A percentile compares a stretch with the other conserved stretches of the same genome.
phyloP scores from a whole-genome alignment of 768 basidiomycete species.

The Kwoniella mangroviensis region DNA sequence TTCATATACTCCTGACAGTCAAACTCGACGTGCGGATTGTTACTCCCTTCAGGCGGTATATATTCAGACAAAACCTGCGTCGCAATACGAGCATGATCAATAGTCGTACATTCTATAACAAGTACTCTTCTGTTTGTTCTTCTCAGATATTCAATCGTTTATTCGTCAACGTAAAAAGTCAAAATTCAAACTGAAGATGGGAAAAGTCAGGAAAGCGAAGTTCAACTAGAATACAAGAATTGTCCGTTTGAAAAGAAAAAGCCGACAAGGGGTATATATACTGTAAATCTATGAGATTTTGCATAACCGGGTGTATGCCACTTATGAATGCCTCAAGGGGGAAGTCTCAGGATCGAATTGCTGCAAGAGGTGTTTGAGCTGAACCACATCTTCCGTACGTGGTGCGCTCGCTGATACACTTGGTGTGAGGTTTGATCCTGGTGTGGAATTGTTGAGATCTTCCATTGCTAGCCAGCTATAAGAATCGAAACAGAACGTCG shows the following conservation, averaged over 20 bases:
- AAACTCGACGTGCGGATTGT: no score
- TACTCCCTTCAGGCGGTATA: no score
- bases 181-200: not conserved
- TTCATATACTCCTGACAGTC: no score
- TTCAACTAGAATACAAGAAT: not conserved
- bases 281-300: no score
- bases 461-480: conserved; percentile 48
- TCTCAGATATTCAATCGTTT: not conserved
- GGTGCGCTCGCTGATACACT: conserved; percentile 32
- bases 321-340: conserved; percentile 26
- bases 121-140: not conserved
- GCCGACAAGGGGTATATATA: no score
- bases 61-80: no score
- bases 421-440: conserved; percentile 17
- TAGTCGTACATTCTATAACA: conserved; percentile 5
- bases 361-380: conserved; percentile 41
- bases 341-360: conserved; percentile 50
- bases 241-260: not conserved
- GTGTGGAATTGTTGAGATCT: conserved; percentile 35
- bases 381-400: conserved; percentile 46
- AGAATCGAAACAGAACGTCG: not conserved
- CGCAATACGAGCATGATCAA: not conserved
- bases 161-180: not conserved
- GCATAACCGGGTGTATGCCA: no score
- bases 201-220: not conserved